Evolutionary conservation across 257 asterid species (phyloP).

Genomic region (Cruciata laevipes): DNA sequence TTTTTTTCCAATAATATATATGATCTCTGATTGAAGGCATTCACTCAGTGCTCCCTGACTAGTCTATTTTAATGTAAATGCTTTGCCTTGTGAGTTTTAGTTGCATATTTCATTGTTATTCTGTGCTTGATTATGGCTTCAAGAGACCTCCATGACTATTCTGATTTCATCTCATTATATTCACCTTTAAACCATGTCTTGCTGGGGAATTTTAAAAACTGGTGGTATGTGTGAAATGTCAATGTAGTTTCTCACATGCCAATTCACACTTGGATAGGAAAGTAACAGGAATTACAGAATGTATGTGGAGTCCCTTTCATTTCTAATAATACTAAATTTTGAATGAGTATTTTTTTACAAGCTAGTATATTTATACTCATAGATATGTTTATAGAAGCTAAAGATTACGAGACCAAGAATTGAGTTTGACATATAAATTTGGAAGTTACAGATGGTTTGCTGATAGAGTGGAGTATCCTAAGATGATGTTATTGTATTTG

Average conservation of each 20-base stretch:
- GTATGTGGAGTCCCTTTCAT: neutral
- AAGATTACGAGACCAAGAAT: neutral
- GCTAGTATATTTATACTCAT: neutral
- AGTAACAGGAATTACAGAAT: neutral
- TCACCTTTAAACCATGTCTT: neutral
- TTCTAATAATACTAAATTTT: neutral
- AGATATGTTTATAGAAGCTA: neutral
- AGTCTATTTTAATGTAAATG: neutral
- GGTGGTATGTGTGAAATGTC: neutral
- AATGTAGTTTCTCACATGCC: neutral
- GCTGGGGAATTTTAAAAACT: neutral
- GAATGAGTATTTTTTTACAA: neutral
- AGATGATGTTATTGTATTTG: slow-evolving; percentile 10
- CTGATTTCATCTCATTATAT: neutral
- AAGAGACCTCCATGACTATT: neutral
- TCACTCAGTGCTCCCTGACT: neutral
- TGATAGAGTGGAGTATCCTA: neutral
- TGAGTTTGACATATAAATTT: neutral
- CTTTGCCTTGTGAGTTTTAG: neutral
- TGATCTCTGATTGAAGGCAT: neutral
- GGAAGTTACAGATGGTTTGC: neutral
- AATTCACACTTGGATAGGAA: neutral
- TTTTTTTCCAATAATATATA: neutral
- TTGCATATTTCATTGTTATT: neutral
- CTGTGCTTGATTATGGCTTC: neutral